Percentiles rank a stretch among this genome's conserved stretches.
phyloP scores from a whole-genome alignment of 192 early-diverging fungal species.

The Linnemannia zychae region DNA sequence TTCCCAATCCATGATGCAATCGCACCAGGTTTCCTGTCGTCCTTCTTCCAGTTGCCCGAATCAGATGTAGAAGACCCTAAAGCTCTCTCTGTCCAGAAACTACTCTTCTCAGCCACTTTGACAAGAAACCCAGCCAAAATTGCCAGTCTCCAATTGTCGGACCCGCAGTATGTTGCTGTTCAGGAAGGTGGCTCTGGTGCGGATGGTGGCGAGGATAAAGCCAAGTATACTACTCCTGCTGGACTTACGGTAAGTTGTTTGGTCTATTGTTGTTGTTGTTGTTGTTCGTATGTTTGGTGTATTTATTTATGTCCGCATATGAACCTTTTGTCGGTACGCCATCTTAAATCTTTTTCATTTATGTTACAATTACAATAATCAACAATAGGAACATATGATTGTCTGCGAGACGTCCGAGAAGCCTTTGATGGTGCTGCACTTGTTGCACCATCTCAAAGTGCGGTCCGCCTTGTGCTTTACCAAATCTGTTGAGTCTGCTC shows the following conservation, averaged over 20 bases:
- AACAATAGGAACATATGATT: conserved; percentile 83
- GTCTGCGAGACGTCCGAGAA: conserved; percentile 76
- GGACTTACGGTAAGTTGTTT: conserved; percentile 61
- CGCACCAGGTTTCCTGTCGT: conserved; percentile 59
- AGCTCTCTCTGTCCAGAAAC: conserved; percentile 80
- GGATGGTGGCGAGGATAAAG: conserved; percentile 59
- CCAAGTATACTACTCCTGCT: conserved; percentile 68
- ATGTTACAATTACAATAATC: not conserved
- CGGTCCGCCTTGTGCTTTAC: conserved; percentile 86
- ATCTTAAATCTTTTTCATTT: not conserved
- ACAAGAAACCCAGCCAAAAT: conserved; percentile 95
- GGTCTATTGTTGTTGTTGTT: not conserved
- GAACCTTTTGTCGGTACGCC: not conserved
- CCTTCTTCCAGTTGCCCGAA: conserved; percentile 59
- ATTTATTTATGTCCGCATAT: not conserved
- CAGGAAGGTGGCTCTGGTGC: conserved; percentile 53
- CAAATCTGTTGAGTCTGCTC: conserved; percentile 91
- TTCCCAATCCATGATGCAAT: conserved; percentile 65
- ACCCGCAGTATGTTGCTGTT: conserved; percentile 90
- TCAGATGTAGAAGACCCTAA: conserved; percentile 67
- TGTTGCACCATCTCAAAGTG: conserved; percentile 76
- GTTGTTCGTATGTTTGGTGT: no score
- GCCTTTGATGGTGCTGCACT: conserved; percentile 87
- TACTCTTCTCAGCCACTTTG: conserved; percentile 96
- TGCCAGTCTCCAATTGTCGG: conserved; percentile 80